phyloP scores from a whole-genome alignment of 1,284 basidiomycete genomes.

The Cryptococcus sp. region DNA sequence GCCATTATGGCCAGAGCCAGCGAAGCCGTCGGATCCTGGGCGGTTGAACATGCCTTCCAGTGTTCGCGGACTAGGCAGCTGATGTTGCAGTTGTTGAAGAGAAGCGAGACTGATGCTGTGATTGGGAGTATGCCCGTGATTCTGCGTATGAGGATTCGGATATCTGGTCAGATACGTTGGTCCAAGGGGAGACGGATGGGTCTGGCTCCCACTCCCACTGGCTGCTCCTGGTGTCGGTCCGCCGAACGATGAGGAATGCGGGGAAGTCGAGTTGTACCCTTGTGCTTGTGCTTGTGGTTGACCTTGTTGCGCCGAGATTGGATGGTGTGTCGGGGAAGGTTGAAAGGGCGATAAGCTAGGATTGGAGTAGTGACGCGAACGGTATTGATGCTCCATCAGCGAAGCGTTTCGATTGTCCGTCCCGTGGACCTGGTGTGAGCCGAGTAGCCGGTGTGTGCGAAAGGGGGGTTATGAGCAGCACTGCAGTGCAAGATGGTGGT shows the following conservation, averaged over 20 bases:
- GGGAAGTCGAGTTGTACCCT: neutral
- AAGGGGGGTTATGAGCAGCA: no score
- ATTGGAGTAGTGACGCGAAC: constrained; percentile 2
- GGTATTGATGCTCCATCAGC: constrained; percentile 1
- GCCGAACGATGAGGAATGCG: constrained; percentile 1
- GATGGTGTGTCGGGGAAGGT: neutral
- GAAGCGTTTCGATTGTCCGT: no score
- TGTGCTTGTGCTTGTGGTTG: neutral
- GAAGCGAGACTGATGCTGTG: no score
- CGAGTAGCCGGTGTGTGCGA: no score
- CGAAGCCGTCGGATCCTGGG: no score
- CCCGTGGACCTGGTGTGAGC: no score
- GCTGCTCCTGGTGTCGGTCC: no score
- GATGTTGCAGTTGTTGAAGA: no score
- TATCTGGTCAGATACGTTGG: neutral
- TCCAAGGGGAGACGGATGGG: neutral
- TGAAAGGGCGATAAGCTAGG: neutral
- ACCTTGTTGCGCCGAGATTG: neutral
- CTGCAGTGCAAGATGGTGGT: no score
- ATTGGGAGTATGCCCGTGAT: neutral
- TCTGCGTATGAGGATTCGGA: neutral
- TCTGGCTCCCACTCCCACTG: neutral
- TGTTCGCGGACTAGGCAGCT: no score
- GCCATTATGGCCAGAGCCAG: no score
- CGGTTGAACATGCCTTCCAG: no score